Evolutionary conservation across 2,329 filamentous ascomycete species (phyloP), one percentile per base, ranked within the genome.

Genomic region (Aspergillus nomiae): DNA sequence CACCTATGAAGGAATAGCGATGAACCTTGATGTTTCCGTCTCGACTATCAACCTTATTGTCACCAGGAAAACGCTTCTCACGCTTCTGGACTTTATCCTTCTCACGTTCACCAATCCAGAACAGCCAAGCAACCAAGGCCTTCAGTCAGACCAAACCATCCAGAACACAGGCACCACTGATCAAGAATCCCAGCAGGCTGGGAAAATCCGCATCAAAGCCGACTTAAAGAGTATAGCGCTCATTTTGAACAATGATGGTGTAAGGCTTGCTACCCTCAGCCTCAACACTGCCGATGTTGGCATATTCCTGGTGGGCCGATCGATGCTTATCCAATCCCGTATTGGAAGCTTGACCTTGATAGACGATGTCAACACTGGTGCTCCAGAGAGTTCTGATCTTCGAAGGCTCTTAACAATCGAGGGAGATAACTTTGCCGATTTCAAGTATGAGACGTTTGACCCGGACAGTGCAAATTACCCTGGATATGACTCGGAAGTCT

Each of bases 21-120:
- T 91, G 32, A 97, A 99, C 70, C 85, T 99, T 51, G 92, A 96
- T 64, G 90, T 95, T 1, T 89, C 89, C 0, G 89, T 99, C 14
- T 97, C 95, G 0, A 99, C 95, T 0, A 97, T 99, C 80, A 98
- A 98, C 74, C 78, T 99, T 26, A 88, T 99, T 38, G 93, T 99
- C 10, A 99, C 96, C 0, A 86, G 96, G 67, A 94, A 91, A 78
- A 99, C 96, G 0, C 82, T 99, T 3, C 83, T 99, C 59, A 99
- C 94, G 0, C 81, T 99, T 0, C 81, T 99, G 50, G 95, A 99
- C 76, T 99, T 99, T 72, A 89, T 97, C 38, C 87, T 99, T 21
- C 85, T 93, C 46, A 99, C 95, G 0, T 99, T 99, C 72, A 90
- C 94, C 0, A 87, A 84, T 65, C 85, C 84, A 9, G 84, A 83